Evolutionary conservation across 2,329 filamentous ascomycete species (phyloP).

Genomic region (Fusarium verticillioides): DNA sequence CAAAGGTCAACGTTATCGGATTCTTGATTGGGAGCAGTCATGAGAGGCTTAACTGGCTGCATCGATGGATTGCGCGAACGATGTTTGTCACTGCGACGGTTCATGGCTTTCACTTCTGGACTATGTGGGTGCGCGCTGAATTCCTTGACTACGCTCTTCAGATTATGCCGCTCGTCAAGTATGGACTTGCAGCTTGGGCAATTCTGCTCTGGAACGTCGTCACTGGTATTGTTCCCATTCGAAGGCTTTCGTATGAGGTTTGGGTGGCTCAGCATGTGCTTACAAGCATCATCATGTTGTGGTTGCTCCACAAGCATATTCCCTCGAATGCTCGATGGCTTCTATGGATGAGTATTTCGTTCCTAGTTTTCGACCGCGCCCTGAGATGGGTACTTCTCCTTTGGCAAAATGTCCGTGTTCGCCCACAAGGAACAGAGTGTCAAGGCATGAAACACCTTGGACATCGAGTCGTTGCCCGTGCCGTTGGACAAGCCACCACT

Average conservation of each 20-base stretch:
- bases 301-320: slow-evolving; percentile 71
- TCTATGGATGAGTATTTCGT: slow-evolving; percentile 73
- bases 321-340: slow-evolving; percentile 69
- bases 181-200: slow-evolving; percentile 74
- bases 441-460: slow-evolving; percentile 62
- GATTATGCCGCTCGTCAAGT: slow-evolving; percentile 72
- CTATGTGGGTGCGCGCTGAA: slow-evolving; percentile 69
- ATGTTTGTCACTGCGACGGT: slow-evolving; percentile 75
- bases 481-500: slow-evolving; percentile 63
- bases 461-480: slow-evolving; percentile 61
- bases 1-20: slow-evolving; percentile 69
- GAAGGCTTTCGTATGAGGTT: slow-evolving; percentile 74
- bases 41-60: slow-evolving; percentile 78
- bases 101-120: slow-evolving; percentile 76
- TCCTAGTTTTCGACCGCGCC: slow-evolving; percentile 71
- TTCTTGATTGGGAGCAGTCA: slow-evolving; percentile 71
- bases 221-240: slow-evolving; percentile 70
- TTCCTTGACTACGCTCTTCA: slow-evolving; percentile 68
- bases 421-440: slow-evolving; percentile 55
- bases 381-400: slow-evolving; percentile 60
- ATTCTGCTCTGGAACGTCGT: slow-evolving; percentile 73
- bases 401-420: slow-evolving; percentile 64
- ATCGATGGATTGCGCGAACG: slow-evolving; percentile 77
- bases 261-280: slow-evolving; percentile 76
- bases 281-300: slow-evolving; percentile 70